Evolutionary conservation across 306 rosid genomes (phyloP).

Genomic region (Glycine tomentella): DNA sequence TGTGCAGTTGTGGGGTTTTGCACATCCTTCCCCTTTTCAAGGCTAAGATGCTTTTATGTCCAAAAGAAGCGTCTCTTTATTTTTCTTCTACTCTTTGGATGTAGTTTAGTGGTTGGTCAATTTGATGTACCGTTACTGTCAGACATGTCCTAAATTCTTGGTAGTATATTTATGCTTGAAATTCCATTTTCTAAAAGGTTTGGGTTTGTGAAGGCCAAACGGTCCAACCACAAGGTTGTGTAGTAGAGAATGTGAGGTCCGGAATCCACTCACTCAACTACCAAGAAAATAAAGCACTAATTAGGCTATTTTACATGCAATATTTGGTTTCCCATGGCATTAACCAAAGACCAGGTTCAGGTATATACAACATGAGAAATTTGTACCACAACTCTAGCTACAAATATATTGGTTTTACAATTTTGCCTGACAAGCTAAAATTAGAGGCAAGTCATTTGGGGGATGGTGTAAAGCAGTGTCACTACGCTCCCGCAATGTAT

Average conservation of each 20-base stretch:
- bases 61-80: neutral
- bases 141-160: neutral
- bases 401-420: slow-evolving; percentile 3
- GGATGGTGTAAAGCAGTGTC: slow-evolving; percentile 35
- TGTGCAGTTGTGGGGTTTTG: slow-evolving; percentile 97
- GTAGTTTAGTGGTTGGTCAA: slow-evolving; percentile 39
- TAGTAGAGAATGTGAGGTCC: slow-evolving; percentile 5
- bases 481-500: neutral
- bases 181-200: slow-evolving; percentile 23
- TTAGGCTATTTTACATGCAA: neutral
- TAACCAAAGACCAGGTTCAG: slow-evolving; percentile 9
- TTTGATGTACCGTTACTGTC: slow-evolving; percentile 8
- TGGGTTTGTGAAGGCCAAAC: slow-evolving; percentile 31
- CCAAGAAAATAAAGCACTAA: slow-evolving; percentile 8
- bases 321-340: neutral
- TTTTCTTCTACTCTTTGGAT: slow-evolving; percentile 15
- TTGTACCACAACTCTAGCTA: slow-evolving; percentile 14
- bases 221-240: slow-evolving; percentile 15
- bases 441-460: slow-evolving; percentile 24
- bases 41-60: slow-evolving; percentile 42
- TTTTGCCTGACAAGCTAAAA: neutral
- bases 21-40: slow-evolving; percentile 69
- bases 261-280: neutral
- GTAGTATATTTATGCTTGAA: slow-evolving; percentile 42
- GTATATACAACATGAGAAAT: slow-evolving; percentile 1